A percentile compares a stretch with the other conserved stretches of the same genome.
Conservation (phyloP, 225 moss, liverwort and hornwort species). For the Bryoerythrophyllum caledonicum region DNA sequence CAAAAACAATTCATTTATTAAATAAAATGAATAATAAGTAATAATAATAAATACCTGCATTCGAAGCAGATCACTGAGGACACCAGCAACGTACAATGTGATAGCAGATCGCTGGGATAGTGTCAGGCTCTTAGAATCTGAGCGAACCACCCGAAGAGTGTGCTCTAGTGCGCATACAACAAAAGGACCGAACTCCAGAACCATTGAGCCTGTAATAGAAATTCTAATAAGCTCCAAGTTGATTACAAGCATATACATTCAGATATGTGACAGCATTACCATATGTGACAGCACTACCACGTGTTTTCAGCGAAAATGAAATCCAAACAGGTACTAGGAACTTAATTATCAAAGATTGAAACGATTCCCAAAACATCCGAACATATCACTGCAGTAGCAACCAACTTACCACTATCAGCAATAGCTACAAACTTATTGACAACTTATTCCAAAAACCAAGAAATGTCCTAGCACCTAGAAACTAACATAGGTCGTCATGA, state of each 20-base stretch:
- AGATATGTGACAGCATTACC: too few relatives aligned
- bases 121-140: constrained; percentile 54
- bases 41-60: constrained; percentile 67
- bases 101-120: constrained; percentile 57
- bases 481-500: background rate
- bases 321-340: background rate
- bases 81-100: constrained; percentile 70
- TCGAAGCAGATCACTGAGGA: constrained; percentile 60
- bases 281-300: background rate
- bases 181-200: constrained; percentile 85
- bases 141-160: constrained; percentile 52
- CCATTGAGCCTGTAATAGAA: constrained; percentile 46
- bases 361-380: too few relatives aligned
- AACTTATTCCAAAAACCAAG: constrained; percentile 9
- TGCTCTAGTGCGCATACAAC: constrained; percentile 70
- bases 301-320: constrained; percentile 11
- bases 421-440: too few relatives aligned
- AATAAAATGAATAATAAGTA: too few relatives aligned
- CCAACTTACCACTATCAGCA: too few relatives aligned
- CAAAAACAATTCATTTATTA: background rate
- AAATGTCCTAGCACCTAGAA: constrained; percentile 6
- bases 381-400: too few relatives aligned
- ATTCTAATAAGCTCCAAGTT: constrained; percentile 21
- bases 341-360: too few relatives aligned
- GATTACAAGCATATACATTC: constrained; percentile 20